phyloP scores from a whole-genome alignment of 202 grass and related monocot species.

The Cymbopogon flexuosus region DNA sequence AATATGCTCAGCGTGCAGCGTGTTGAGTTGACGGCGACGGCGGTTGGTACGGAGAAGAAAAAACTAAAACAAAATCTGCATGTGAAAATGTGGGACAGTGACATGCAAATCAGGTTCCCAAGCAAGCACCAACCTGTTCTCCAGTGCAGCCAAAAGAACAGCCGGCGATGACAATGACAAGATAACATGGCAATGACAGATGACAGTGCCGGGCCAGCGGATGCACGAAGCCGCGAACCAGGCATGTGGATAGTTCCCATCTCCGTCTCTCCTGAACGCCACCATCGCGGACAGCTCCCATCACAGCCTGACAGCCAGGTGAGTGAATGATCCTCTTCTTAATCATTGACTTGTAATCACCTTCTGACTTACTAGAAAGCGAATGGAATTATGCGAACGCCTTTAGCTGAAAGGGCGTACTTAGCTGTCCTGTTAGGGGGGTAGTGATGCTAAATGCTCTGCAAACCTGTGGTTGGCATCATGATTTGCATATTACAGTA shows the following conservation, averaged over 20 bases:
- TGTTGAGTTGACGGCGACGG: background rate
- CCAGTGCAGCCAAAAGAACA: constrained; percentile 16
- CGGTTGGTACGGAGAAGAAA: background rate
- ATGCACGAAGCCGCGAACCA: background rate
- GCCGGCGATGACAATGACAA: constrained; percentile 28
- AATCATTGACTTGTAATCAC: constrained; percentile 40
- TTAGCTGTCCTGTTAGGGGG: constrained; percentile 29
- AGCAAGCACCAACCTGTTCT: constrained; percentile 2
- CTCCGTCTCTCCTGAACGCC: constrained; percentile 26
- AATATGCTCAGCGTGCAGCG: background rate
- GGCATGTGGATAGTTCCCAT: constrained; percentile 34
- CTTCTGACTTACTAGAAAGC: constrained; percentile 13
- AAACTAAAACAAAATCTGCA: background rate
- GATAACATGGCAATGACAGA: constrained; percentile 14
- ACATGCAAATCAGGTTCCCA: background rate
- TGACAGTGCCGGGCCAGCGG: constrained; percentile 10
- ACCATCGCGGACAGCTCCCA: constrained; percentile 9
- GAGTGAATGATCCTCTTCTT: constrained; percentile 8
- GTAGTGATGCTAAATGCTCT: background rate
- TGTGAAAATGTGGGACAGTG: background rate
- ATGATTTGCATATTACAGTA: constrained; percentile 1
- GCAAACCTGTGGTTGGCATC: constrained; percentile 22
- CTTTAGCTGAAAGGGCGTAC: constrained; percentile 28
- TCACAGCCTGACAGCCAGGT: background rate
- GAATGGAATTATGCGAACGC: background rate